Base-by-base conservation (phyloP, 148 eudicot genomes). In the Silene conica region DNA sequence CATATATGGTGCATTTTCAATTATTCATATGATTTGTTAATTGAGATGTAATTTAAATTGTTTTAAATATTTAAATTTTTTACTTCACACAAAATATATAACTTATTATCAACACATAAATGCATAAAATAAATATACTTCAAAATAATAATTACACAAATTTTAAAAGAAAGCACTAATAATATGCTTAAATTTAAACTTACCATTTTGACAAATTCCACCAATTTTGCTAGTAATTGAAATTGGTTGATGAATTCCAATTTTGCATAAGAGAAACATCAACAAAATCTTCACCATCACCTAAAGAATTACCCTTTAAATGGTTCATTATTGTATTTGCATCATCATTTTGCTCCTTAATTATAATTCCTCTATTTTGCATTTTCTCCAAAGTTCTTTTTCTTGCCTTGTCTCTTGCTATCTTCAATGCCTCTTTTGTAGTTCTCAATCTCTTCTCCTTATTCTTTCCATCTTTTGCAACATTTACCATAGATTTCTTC, bases 401-500 rank as follows among this genome's bases (percentile, higher is more conserved):
- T 66, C 85, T 87, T 76, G 91, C 91, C 73, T 85, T 86, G 21
- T 81, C 86, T 76, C 88, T 83, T n/a, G 86, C 85, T n/a, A 66
- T 67, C 22, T 57, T 73, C 73, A 86, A 82, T 62, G 79, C 76
- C 52, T 87, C 85, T 74, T 76, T 87, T 34, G 77, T 82, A n/a
- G 69, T 69, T 43, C 63, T 76, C 68, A 45, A 16, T 59, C 73
- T 68, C 73, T 50, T 69, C 59, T 52, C 43, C 59, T 69, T 59
- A 19, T 19, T 23, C 11, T 23, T 9, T 20, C 63, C 23, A n/a
- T 22, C 11, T 20, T 12, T 18, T 5, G 18, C 63, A 21, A 59
- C 63, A 21, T 23, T 21, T 22, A 21, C 21, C 20, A 11, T 59
- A 8, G 3, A 1, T 19, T 31, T 63, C 34, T 63, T 63, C 14